Base-by-base conservation (phyloP, 805 yeast genomes). In the Teunomyces lycoperdinae region DNA sequence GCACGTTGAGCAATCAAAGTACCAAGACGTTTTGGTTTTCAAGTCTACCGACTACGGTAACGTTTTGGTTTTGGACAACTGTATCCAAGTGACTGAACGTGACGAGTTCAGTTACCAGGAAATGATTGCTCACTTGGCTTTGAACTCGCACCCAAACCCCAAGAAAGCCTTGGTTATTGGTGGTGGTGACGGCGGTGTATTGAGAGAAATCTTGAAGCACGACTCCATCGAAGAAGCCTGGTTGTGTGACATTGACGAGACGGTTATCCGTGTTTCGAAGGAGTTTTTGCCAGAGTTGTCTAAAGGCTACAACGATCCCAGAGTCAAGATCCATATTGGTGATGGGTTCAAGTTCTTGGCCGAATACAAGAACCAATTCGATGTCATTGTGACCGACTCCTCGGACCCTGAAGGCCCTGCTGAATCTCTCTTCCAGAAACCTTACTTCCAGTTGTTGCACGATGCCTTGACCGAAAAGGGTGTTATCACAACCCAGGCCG, bases 401-500 rank as follows among this genome's bases (percentile, higher is more conserved):
- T 89, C 97, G 30, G 98, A 92, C 70, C 98, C 98, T 43, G 98
- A 92, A 70, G 99, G 98, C 48, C 98, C 99, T 30, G 98, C 98
- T 44, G 97, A 85, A 69, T 78, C 89, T 32, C 79, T 92, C 45
- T 94, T 94, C 82, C 96, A 91, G 74, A 85, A 87, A 67, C 89
- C 90, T 27, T 92, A 92, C 78, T 92, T 91, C 68, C 79, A 85
- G 70, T 80, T 92, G 53, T 77, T 92, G 67, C 74, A 78, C 66
- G 85, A 83, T 53, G 97, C 98, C n/a, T 80, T 92, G 58, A 90
- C 96, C 51, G 94, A 83, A 54, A 82, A 89, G 66, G 99, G 99
- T 66, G 92, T 91, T 49, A 80, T 81, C 55, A 86, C 94, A 62
- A 90, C 97, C 50, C 97, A 92, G 74, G 97, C 96, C 46, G 99